phyloP scores from a whole-genome alignment of 441 rosid species.

The Euphorbia corollata region DNA sequence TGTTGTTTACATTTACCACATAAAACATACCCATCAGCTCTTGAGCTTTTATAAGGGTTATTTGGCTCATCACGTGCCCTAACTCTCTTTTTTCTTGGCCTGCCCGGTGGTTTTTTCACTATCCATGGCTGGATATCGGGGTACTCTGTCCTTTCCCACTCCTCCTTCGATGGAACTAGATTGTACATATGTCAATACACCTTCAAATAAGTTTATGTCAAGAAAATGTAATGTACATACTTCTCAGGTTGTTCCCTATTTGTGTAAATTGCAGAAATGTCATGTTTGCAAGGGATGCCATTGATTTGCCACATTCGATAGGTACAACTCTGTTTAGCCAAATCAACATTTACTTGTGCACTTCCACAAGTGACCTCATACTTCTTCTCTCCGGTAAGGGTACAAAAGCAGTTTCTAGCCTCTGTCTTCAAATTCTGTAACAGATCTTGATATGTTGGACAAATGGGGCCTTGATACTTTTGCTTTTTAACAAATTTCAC shows the following conservation, averaged over 20 bases:
- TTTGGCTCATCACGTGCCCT: neutral
- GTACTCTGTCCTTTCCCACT: neutral
- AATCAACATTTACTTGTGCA: neutral
- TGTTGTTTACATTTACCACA: neutral
- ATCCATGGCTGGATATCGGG: neutral
- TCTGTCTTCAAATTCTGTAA: too few species aligned
- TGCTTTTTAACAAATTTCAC: neutral
- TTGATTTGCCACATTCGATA: neutral
- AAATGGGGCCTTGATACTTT: neutral
- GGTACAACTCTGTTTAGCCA: neutral
- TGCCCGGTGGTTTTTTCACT: neutral
- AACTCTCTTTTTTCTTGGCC: neutral
- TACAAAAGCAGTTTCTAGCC: neutral
- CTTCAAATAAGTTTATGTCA: neutral
- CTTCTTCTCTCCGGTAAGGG: neutral
- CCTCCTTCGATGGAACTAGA: neutral
- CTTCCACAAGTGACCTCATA: neutral
- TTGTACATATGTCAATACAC: neutral
- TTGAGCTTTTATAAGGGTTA: neutral
- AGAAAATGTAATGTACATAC: neutral
- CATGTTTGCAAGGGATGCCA: neutral
- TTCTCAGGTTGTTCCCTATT: neutral
- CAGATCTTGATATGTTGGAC: neutral
- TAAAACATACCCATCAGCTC: neutral
- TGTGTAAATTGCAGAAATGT: neutral